Evolutionary conservation across 768 basidiomycete genomes (phyloP), one percentile per base, ranked within the genome.

Genomic region (Krasilnikovozyma curviuscula): DNA sequence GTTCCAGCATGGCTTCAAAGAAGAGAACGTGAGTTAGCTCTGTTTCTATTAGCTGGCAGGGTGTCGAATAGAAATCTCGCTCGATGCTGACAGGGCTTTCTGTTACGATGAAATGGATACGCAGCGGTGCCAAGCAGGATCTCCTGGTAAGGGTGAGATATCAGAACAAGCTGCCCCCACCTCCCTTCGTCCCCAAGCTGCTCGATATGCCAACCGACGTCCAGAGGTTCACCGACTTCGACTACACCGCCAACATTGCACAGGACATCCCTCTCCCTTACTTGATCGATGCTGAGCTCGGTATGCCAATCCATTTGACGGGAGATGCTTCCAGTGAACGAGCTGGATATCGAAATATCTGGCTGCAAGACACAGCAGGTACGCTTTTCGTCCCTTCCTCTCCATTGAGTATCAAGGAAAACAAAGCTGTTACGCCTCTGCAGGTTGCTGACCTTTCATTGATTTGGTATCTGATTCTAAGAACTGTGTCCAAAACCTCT

Each of bases 101-200:
- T n/a, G n/a, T n/a, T n/a, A n/a, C n/a, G n/a, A n/a, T n/a, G n/a
- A n/a, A n/a, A n/a, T n/a, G n/a, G n/a, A n/a, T n/a, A n/a, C n/a
- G n/a, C n/a, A n/a, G n/a, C n/a, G n/a, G n/a, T n/a, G n/a, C n/a
- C n/a, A n/a, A n/a, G n/a, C n/a, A n/a, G n/a, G 88, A 95, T 64
- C 75, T 98, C 24, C 71, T 95, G 45, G 83, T 91, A 42, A 78
- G 85, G 46, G 86, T 91, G 29, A 80, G 91, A 12, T 97, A 89
- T 65, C 74, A 78, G 33, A 93, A 97, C 66, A 88, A 89, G 3
- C 74, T 98, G 3, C 91, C 91, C 2, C 71, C 86, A 12, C 93
- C 93, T 27, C 86, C 93, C 71, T 95, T 83, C 70, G 93, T 93
- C 6, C 91, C 93, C 24, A 91, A 93, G 66, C 68, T 97, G 3